Evolutionary conservation across 2,329 filamentous ascomycete species (phyloP), one percentile per base, ranked within the genome.

Genomic region (Beauveria brongniartii): DNA sequence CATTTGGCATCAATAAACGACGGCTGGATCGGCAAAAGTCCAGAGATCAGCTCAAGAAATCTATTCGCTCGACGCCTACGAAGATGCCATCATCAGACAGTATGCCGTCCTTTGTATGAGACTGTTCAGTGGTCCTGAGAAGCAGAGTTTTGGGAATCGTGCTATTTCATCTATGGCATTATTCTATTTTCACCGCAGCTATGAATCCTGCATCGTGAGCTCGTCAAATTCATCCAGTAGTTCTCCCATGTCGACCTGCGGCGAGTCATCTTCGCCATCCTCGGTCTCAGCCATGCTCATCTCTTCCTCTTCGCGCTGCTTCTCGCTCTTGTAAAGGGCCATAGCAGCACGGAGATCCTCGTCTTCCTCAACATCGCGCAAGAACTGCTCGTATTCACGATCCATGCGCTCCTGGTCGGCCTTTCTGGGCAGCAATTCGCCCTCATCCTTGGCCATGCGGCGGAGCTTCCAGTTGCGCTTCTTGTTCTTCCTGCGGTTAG

Each of bases 291-390:
- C 87, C 55, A 87, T 78, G 68, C 85, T 89, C 83, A 89, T 89
- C 68, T 82, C 84, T 62, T 88, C 85, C 1, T 78, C 75, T 61
- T 84, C 81, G 59, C 70, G 68, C 72, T 77, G 74, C 72, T 76
- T 78, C 68, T 80, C 75, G 63, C 80, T 82, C 78, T 93, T 96
- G 78, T 96, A 99, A 68, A 99, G 73, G 51, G 91, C 90, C 71
- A 99, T 78, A 1, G 91, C 92, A 48, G 87, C 83, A 60, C 94
- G 82, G 66, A 97, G 80, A 70, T 99, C 94, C 57, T 89, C 83
- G 72, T 99, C 94, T 72, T 97, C 92, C 76, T 99, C 95, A 12
- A 99, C 91, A 73, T 99, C 94, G 51, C 89, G 88, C 80, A 99
- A 78, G 85, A 99, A 99, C 84, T 92, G 85, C 78, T 99, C 94